phyloP scores from a whole-genome alignment of 345 rosid species.

The Reutealis trisperma region DNA sequence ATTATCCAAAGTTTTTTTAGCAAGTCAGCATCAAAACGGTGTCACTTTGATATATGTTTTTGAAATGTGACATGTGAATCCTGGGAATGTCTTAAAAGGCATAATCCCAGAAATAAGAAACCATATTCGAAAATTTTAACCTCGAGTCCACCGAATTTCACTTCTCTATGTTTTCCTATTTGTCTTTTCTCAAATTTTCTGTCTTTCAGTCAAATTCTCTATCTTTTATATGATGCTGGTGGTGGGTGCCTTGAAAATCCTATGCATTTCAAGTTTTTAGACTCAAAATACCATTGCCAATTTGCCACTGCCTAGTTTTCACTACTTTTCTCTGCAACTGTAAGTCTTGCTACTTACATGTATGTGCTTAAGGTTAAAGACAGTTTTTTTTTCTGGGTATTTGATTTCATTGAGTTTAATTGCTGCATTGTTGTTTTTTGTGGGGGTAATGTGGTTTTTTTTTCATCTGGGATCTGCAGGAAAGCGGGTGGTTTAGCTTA shows the following conservation, averaged over 20 bases:
- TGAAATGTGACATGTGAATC: background rate
- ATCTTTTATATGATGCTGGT: background rate
- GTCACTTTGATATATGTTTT: background rate
- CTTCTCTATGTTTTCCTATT: background rate
- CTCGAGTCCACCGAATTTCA: conserved; percentile 9
- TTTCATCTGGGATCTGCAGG: background rate
- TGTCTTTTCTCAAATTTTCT: background rate
- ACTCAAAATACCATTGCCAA: background rate
- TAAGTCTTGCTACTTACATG: background rate
- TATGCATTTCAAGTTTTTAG: background rate
- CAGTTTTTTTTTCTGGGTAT: background rate
- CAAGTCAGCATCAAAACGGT: background rate
- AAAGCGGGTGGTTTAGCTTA: background rate
- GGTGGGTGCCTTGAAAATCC: background rate
- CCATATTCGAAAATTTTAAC: background rate
- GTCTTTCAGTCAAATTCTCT: background rate
- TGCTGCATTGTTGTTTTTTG: background rate
- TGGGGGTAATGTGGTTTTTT: background rate
- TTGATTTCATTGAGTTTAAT: background rate
- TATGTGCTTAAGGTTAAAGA: no score
- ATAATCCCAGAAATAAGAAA: background rate
- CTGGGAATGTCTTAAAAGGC: background rate
- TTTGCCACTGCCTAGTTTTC: background rate
- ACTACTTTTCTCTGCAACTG: background rate
- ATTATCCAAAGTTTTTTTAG: background rate